Evolutionary conservation across 2,329 filamentous ascomycete genomes (phyloP), one percentile per base, ranked within the genome.

Genomic region (Metarhizium robertsii): DNA sequence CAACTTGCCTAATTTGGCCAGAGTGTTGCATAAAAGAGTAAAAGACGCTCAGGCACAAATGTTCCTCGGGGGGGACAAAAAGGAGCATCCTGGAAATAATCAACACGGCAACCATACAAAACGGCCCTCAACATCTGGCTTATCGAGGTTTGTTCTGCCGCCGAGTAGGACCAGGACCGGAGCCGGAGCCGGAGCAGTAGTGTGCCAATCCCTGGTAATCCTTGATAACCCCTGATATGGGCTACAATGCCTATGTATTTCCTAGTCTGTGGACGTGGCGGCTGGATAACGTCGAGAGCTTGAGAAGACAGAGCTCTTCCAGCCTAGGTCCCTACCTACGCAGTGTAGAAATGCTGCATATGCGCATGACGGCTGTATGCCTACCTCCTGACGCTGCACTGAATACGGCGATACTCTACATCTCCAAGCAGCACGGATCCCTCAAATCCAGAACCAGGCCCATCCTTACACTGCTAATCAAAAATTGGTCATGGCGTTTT

Each of bases 1-100:
- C 45, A 53, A 48, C 14, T 43, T 53, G 52, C 52, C 52, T 48
- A 30, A 48, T 53, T 50, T n/a, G 52, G 52, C 25, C 45, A 11
- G 2, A 14, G n/a, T 25, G 43, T 46, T 18, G 18, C 43, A 46
- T 25, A 40, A 18, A 18, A 13, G 13, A 3, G 8, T 14, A 43
- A 43, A 43, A 18, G 13, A 36, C 38, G 38, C 11, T 40, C 32
- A 34, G 4, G 32, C 32, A 34, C 32, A 8, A 1, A 8, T 34
- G 6, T 34, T 34, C 10, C 6, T 34, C 6, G 2, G 32, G 32
- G 38, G 7, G 13, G 13, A 13, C 38, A 16, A 40, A 13, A 16
- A 13, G 38, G 38, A 40, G 40, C n/a, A 20, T 11, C n/a, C 6
- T 45, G n/a, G n/a, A 45, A 20, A 20, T 20, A 45, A 18, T 45